Evolutionary conservation across 2,329 filamentous ascomycete genomes (phyloP), one percentile per base, ranked within the genome.

Genomic region (Exserohilum turcica): DNA sequence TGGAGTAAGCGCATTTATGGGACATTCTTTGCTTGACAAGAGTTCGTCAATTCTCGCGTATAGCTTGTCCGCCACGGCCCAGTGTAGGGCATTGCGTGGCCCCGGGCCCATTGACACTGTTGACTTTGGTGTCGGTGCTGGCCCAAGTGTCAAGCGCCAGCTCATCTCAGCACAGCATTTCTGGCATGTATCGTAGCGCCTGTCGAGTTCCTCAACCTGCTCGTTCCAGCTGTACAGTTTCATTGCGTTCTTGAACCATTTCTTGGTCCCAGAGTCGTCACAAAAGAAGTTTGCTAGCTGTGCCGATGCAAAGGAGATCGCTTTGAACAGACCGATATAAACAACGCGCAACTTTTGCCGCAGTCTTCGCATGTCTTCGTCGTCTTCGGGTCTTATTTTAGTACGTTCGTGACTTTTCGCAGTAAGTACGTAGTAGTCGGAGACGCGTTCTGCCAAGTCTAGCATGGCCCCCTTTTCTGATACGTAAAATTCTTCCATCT

Each of bases 171-270:
- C 38, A 1, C 43, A 50, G 31, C 51, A 59, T 8, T 52, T 36
- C 8, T 28, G 40, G 31, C 59, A 50, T 5, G 47, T 40, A 6
- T 39, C 24, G 16, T 57, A 32, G 13, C 54, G 46, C 18, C 54
- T 47, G 13, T 54, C 39, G n/a, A 64, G 46, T 0, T 58, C 50
- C 35, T 57, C 44, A 2, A 62, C 46, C 27, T 61, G 55, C 13
- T 52, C 56, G n/a, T 35, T 54, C 61, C 61, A 64, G 15, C 63
- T 58, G 31, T 61, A 64, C 38, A 54, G 44, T 28, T 56, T 64
- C 15, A 47, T 47, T 1, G 57, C 16, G 16, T 57, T 57, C 40
- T 59, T 63, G 38, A 64, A 3, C 32, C 48, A 57, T 12, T 62
- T 52, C 36, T 37, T 46, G 6, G 43, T n/a, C 9, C 8, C 31